A percentile compares a stretch with the other conserved stretches of the same genome.
These are phyloP conservation scores for Alternaria sp. DNA, from an alignment of 2,329 filamentous ascomycete species.

Conservation along the genomic window DNA sequence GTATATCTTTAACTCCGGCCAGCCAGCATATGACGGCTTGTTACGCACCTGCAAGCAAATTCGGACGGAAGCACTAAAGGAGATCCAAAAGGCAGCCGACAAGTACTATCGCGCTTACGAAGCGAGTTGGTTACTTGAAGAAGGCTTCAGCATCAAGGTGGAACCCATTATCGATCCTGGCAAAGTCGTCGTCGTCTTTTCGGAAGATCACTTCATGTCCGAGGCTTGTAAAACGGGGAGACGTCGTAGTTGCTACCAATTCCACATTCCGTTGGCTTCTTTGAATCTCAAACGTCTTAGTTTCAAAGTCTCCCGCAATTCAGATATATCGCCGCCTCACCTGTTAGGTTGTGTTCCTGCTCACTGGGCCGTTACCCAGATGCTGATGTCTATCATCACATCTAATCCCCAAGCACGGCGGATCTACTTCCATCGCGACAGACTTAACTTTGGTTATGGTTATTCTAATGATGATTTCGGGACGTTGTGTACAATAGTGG, in stretches of 20 bases:
- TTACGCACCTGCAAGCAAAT: not conserved
- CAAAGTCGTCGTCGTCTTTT: not conserved
- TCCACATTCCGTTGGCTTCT: not conserved
- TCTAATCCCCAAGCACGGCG: not conserved
- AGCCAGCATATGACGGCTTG: not conserved
- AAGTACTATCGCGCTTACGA: not conserved
- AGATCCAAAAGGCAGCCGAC: not conserved
- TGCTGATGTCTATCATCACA: not conserved
- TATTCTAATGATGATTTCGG: not conserved
- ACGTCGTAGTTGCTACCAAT: not conserved
- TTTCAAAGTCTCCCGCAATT: not conserved
- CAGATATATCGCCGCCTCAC: not conserved
- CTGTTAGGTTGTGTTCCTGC: not conserved
- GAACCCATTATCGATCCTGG: not conserved
- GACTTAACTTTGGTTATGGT: not conserved
- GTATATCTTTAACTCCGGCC: not conserved
- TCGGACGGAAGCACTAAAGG: not conserved
- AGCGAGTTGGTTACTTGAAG: not conserved
- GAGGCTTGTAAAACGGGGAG: not conserved
- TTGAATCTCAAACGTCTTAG: not conserved
- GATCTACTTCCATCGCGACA: not conserved
- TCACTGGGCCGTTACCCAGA: not conserved
- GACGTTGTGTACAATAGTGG: not conserved
- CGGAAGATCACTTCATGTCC: not conserved
- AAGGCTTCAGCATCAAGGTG: not conserved